Evolutionary conservation across 192 early-diverging fungal species (phyloP), one percentile per base, ranked within the genome.

Genomic region (Coemansia sp.): DNA sequence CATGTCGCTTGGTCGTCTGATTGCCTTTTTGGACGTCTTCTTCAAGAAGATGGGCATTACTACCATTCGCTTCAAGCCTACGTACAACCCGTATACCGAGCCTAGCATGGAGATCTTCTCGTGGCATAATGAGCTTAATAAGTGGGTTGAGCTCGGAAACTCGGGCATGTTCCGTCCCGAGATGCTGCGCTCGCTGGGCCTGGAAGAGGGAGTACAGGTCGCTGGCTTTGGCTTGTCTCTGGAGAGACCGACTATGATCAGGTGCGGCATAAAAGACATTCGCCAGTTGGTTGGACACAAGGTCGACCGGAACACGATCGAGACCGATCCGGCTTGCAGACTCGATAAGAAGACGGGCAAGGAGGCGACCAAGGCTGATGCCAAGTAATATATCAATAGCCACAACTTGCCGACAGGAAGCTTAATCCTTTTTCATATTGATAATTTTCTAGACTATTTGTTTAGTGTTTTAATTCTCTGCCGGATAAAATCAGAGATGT

Each of bases 41-140:
- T 99, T 96, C 86, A 85, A 92, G 69, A 99, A 98, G 88, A 94
- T 99, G 88, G 98, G 96, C 76, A 86, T 93, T 66, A 82, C 87
- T 40, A 93, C 92, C 71, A 89, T 99, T 60, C 91, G 95, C 64
- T 99, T 98, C 91, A 99, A 99, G 89, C 98, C 98, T 59, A 94
- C 98, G 4, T 99, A 96, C 86, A 99, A 99, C 83, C 98, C 98
- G 57, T 99, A 99, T 88, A 99, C 98, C 46, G 98, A 99, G 80
- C 98, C 98, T 39, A 93, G 90, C 69, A 94, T 99, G 95, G 98
- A 99, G 77, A 98, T 99, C 72, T 99, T 99, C 84, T 92, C 96
- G 47, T 99, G 92, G 87, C 96, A 98, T 76, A 88, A 90, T 46
- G 88, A 90, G 87, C 61, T 97, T 67, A 86, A 89, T 55, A 89